Conservation (phyloP, 257 asterid species). For the Rubia yunnanensis region DNA sequence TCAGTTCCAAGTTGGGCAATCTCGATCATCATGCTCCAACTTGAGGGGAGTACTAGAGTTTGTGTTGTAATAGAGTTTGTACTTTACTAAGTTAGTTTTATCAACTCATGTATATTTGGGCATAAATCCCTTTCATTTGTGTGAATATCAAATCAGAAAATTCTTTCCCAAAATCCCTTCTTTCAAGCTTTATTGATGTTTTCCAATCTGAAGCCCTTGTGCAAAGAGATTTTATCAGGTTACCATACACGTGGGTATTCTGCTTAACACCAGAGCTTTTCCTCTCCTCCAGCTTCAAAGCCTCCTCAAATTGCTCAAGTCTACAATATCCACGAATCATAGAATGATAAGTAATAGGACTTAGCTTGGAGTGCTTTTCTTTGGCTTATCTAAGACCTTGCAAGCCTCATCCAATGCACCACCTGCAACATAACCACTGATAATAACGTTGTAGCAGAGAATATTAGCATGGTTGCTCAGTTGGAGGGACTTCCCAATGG, state of each 20-base stretch:
- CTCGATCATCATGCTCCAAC: too few species aligned
- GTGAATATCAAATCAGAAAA: too few species aligned
- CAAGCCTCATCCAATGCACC: slow-evolving; percentile 70
- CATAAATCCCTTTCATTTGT: too few species aligned
- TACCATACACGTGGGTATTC: slow-evolving; percentile 61
- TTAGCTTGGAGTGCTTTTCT: slow-evolving; percentile 48
- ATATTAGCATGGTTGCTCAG: slow-evolving; percentile 41
- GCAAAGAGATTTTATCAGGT: slow-evolving; percentile 80
- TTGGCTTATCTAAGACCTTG: slow-evolving; percentile 58
- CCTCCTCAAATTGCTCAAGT: slow-evolving; percentile 71
- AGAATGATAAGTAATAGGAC: slow-evolving; percentile 46
- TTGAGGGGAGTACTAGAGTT: too few species aligned
- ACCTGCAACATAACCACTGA: slow-evolving; percentile 54
- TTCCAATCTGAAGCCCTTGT: slow-evolving; percentile 75
- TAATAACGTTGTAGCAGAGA: slow-evolving; percentile 72
- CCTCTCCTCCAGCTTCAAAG: slow-evolving; percentile 65
- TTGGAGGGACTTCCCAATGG: slow-evolving; percentile 14
- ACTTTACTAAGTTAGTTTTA: too few species aligned
- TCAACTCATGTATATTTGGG: too few species aligned
- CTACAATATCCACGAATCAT: slow-evolving; percentile 79
- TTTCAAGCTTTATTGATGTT: slow-evolving; percentile 56
- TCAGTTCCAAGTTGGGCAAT: too few species aligned
- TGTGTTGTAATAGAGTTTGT: too few species aligned
- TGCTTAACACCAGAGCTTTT: slow-evolving; percentile 54
- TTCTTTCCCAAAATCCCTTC: too few species aligned